These are phyloP conservation scores for Isatis tinctoria DNA, from an alignment of 345 rosid species.

Conservation along the genomic window DNA sequence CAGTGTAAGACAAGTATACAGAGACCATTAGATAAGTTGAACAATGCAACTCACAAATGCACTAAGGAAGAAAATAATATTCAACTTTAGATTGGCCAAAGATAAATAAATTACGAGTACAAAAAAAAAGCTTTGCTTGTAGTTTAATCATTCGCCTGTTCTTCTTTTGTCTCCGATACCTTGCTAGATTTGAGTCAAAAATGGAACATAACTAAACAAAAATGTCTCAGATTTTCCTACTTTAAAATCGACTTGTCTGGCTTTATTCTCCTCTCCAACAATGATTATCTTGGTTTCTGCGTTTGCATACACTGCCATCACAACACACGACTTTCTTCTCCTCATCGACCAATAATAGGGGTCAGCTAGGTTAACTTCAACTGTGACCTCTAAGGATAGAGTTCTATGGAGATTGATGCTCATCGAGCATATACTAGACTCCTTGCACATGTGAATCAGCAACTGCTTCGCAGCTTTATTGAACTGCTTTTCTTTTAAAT, in stretches of 20 bases:
- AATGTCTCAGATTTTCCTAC: background rate
- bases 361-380: background rate
- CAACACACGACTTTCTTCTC: background rate
- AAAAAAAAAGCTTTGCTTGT: background rate
- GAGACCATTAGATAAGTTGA: too few species aligned
- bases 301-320: too few species aligned
- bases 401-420: background rate
- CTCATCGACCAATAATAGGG: background rate
- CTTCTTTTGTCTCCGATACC: background rate
- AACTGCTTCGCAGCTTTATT: too few species aligned
- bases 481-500: too few species aligned
- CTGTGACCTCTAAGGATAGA: background rate
- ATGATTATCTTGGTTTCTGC: background rate
- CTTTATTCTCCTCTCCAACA: background rate
- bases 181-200: background rate
- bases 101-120: too few species aligned
- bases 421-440: background rate
- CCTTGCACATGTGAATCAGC: too few species aligned
- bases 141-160: background rate
- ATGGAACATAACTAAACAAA: background rate
- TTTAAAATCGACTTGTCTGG: background rate
- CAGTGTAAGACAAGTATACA: too few species aligned
- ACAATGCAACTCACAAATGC: too few species aligned
- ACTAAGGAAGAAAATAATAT: too few species aligned
- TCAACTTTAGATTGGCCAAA: too few species aligned